Evolutionary conservation across 176 grass and related monocot species (phyloP), one percentile per base, ranked within the genome.

Genomic region (Carex pumila): DNA sequence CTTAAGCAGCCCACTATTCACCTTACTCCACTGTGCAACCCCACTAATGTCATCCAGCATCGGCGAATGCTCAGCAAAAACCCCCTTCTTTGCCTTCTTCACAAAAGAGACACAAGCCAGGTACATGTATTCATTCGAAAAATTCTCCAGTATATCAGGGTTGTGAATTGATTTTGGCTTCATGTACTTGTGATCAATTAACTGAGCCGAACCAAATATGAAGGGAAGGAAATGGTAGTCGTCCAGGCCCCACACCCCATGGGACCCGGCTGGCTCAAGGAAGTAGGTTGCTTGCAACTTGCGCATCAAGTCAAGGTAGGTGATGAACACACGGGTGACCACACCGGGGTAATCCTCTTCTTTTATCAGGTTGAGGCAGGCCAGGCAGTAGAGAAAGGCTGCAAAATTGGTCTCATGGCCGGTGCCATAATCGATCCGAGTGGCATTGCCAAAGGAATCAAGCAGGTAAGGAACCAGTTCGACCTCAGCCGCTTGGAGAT

Each of bases 171-270:
- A 99, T 64, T 99, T 99, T 41, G 96, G 91, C 39, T 99, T 99
- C 91, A 99, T 99, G 88, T 99, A 95, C 65, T 95, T 99, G 30
- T 99, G 96, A 85, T 95, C 96, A 0, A 99, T 95, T 29, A 99
- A 84, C 85, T 99, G 93, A 0, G 91, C 91, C 1, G 96, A 80
- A 39, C 96, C 96, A 50, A 95, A 99, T n/a, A 95, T 87, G 68
- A 99, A 95, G 7, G 91, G 92, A 79, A 98, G 87, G 84, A 93
- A 97, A 58, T 97, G 95, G 87, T 69, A 93, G 68, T 98, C 95
- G 0, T 98, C 95, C 0, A 98, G 88, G 10, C 92, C 92, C 91
- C 89, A 91, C 1, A 94, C 92, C 3, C 95, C 95, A 60, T 97
- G 95, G 5, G 95, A 97, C 5, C 95, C 95, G 0, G 95, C 95